A percentile compares a stretch with the other conserved stretches of the same genome.
These are phyloP conservation scores for Telopea speciosissima DNA, from an alignment of 177 flowering plant species.

Conservation along the genomic window DNA sequence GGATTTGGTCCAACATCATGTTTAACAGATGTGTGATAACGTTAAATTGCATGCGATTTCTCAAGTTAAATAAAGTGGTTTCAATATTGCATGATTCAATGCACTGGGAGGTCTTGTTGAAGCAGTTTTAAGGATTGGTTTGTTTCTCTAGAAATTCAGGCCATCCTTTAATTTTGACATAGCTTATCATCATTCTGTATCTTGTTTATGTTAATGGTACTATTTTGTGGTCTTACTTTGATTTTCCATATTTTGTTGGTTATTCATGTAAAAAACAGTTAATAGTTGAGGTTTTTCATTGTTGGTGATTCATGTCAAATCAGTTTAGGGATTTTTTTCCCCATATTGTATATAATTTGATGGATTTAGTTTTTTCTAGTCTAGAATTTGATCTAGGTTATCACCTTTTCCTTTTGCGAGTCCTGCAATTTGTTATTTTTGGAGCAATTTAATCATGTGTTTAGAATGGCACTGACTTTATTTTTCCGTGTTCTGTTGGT, in stretches of 20 bases:
- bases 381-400: background rate
- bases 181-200: no score
- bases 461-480: slow-evolving; percentile 8
- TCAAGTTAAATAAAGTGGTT: background rate
- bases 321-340: background rate
- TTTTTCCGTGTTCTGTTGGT: background rate
- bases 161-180: background rate
- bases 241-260: no score
- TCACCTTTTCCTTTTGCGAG: background rate
- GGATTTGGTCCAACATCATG: no score
- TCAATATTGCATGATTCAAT: background rate
- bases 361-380: background rate
- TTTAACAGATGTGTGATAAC: background rate
- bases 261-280: no score
- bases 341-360: background rate
- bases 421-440: background rate
- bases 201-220: no score
- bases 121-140: background rate
- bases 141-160: background rate
- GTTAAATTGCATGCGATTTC: background rate
- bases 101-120: background rate
- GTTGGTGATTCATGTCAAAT: background rate
- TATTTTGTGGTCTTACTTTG: no score
- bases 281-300: background rate
- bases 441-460: background rate